Base-by-base conservation (phyloP, 495 filamentous ascomycete genomes). In the Hyaloscypha bicolor region DNA sequence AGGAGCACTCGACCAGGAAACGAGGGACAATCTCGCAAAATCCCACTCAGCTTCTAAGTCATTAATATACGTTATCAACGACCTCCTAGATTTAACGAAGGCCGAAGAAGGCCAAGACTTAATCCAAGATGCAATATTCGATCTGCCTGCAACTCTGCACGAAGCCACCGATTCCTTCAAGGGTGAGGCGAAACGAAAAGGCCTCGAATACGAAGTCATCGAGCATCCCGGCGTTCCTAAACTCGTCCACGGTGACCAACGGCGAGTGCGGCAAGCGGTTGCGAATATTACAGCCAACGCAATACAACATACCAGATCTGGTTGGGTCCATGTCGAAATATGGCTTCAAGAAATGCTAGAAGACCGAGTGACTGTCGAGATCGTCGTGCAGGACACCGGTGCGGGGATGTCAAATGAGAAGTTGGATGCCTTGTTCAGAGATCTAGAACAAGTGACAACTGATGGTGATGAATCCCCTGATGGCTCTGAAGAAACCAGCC, bases 21-120 rank as follows among this genome's bases (percentile, higher is more conserved):
- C 92, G 1, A 83, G 94, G 31, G 94, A 97, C 21, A 96, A 96
- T 69, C 81, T 98, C 32, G 86, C 90, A 9, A 90, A 85, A 64
- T 96, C 93, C 6, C 93, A 98, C 72, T 96, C 93, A 12, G 94
- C 94, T n/a, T 98, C 94, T 1, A 97, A 96, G 75, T 96, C 92
- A 1, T 79, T 97, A 14, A 94, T 98, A 19, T 97, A 95, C 76
- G 93, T 96, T 9, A 97, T 98, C 74, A 98, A 98, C 71, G 94
- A 98, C 74, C 83, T 98, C 1, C 83, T 98, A 2, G 94, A 98
- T 75, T 82, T 98, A 19, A 97, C 94, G 30, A 94, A 96, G 73
- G 88, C 89, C 0, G 94, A 97, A 74, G 89, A 91, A 73, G 94
- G 94, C 0, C 86, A 89, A 59, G 82, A 89, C 5, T 78, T 97